Conservation (phyloP, 306 rosid species). For the Vachellia collinsii region DNA sequence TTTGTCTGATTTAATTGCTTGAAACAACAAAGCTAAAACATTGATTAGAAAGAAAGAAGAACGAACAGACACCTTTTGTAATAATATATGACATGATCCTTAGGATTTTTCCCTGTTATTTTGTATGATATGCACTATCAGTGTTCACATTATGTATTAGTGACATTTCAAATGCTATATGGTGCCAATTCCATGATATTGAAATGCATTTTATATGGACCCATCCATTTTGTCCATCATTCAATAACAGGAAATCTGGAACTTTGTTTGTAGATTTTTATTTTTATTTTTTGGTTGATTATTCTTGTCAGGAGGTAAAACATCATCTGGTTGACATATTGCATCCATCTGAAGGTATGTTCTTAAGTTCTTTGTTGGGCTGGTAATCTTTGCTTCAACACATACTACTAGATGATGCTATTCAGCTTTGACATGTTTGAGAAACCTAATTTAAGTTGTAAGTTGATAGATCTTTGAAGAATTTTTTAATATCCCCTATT, state of each 20-base stretch:
- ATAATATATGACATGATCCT: neutral
- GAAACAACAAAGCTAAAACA: neutral
- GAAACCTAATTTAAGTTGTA: neutral
- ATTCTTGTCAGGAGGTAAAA: conserved; percentile 70
- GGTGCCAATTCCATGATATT: neutral
- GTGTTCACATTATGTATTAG: neutral
- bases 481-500: conserved; percentile 30
- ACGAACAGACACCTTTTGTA: neutral
- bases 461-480: conserved; percentile 30
- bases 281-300: conserved; percentile 14
- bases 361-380: conserved; percentile 45
- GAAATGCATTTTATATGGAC: neutral
- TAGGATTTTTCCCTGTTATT: neutral
- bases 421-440: neutral
- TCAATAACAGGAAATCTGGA: neutral
- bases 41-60: neutral
- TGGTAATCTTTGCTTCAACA: conserved; percentile 20
- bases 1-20: conserved; percentile 14
- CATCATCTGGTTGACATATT: conserved; percentile 84
- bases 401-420: conserved; percentile 22
- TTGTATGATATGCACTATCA: neutral
- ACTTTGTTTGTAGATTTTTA: conserved; percentile 16
- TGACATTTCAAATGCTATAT: neutral
- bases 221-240: conserved; percentile 1
- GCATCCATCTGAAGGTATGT: conserved; percentile 82